A percentile compares a stretch with the other conserved stretches of the same genome.
Conservation (phyloP, 306 rosid genomes). For the Lagenaria siceraria region DNA sequence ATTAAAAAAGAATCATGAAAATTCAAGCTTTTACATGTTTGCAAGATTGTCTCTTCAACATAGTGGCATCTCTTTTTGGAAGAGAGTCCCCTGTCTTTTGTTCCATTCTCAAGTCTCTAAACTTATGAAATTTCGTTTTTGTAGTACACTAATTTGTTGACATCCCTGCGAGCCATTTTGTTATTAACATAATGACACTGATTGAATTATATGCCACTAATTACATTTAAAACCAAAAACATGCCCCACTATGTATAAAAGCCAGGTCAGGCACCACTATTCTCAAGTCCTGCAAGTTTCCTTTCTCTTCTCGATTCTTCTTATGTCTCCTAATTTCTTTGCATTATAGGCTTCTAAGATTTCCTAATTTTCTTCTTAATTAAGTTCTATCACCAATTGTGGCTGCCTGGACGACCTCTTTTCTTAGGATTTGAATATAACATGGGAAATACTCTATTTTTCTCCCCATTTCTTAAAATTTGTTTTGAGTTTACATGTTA, state of each 20-base stretch:
- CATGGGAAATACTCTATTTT: not conserved
- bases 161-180: too few species aligned
- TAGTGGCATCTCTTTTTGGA: too few species aligned
- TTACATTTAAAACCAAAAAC: not conserved
- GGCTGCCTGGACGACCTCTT: not conserved
- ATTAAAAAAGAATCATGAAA: too few species aligned
- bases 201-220: not conserved
- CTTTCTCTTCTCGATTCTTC: not conserved
- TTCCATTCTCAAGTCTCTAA: too few species aligned
- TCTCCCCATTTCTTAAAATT: not conserved
- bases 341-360: not conserved
- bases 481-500: not conserved
- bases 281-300: not conserved
- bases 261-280: not conserved
- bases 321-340: not conserved
- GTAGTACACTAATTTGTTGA: too few species aligned
- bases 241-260: not conserved
- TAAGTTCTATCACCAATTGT: not conserved
- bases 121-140: too few species aligned
- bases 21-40: too few species aligned
- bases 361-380: not conserved
- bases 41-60: too few species aligned
- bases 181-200: too few species aligned
- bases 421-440: not conserved
- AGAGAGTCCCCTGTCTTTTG: too few species aligned